Evolutionary conservation across 2,329 filamentous ascomycete genomes (phyloP).

Genomic region (Phaeosphaeriaceae sp.): DNA sequence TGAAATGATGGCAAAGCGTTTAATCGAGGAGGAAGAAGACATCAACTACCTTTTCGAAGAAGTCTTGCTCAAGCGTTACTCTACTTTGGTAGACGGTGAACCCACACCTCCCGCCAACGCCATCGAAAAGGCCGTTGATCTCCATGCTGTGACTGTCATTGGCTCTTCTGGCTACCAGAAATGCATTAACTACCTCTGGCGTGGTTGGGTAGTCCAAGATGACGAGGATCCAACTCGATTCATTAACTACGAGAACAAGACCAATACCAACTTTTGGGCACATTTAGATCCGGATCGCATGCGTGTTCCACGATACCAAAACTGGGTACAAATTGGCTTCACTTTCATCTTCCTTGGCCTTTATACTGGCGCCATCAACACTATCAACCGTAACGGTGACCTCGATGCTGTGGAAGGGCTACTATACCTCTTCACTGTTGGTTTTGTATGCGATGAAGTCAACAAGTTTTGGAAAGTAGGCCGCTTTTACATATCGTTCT

Average conservation of each 20-base stretch:
- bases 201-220: conserved; percentile 95
- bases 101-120: conserved; percentile 81
- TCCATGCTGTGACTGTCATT: conserved; percentile 88
- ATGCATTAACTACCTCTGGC: conserved; percentile 91
- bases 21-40: conserved; percentile 86
- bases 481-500: conserved; percentile 88
- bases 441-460: conserved; percentile 86
- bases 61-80: conserved; percentile 86
- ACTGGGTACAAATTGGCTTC: conserved; percentile 83
- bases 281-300: conserved; percentile 96
- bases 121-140: conserved; percentile 89
- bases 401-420: conserved; percentile 83
- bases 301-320: conserved; percentile 91
- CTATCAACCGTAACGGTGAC: conserved; percentile 83
- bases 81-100: conserved; percentile 74
- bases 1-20: conserved; percentile 88
- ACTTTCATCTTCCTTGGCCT: conserved; percentile 82
- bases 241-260: conserved; percentile 83
- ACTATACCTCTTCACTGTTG: conserved; percentile 89
- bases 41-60: conserved; percentile 78
- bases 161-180: conserved; percentile 95
- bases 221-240: conserved; percentile 90
- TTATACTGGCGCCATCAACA: conserved; percentile 92
- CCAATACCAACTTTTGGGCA: conserved; percentile 74
- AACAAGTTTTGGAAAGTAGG: conserved; percentile 95